These are phyloP conservation scores for Glycine tomentella DNA, from an alignment of 306 rosid genomes.

Conservation along the genomic window DNA sequence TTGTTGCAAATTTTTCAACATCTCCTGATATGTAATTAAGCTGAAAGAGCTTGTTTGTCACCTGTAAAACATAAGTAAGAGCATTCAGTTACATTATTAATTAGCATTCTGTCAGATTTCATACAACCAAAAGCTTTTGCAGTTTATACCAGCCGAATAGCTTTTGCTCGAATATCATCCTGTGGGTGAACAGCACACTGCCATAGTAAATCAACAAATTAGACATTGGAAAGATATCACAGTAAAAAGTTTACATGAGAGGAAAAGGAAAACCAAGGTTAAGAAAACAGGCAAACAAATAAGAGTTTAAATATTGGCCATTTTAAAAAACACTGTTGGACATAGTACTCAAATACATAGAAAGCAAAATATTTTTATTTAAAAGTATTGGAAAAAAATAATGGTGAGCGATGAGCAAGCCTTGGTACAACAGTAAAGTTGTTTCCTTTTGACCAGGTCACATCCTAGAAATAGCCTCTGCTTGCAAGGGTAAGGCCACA, in stretches of 20 bases:
- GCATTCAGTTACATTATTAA: constrained; percentile 17
- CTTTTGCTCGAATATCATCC: constrained; percentile 95
- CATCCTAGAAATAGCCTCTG: background rate
- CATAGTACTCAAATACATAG: background rate
- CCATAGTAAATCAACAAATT: constrained; percentile 48
- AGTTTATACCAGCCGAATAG: constrained; percentile 90
- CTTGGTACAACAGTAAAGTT: background rate
- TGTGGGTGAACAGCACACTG: constrained; percentile 95
- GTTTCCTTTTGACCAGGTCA: background rate
- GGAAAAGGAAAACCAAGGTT: constrained; percentile 30
- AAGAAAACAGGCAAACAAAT: constrained; percentile 12
- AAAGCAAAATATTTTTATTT: background rate
- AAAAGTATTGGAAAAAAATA: background rate
- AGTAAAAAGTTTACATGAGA: constrained; percentile 8
- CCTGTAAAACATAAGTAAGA: constrained; percentile 58
- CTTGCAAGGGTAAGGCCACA: background rate
- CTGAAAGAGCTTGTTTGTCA: constrained; percentile 94
- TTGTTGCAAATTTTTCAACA: constrained; percentile 80
- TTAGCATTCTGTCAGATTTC: constrained; percentile 15
- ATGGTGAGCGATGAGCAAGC: background rate
- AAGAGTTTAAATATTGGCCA: constrained; percentile 17
- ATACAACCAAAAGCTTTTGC: constrained; percentile 38
- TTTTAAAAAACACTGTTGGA: constrained; percentile 10
- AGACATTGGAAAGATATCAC: constrained; percentile 30
- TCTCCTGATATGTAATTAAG: constrained; percentile 77